These are phyloP conservation scores for Capronia epimyces DNA, from an alignment of 2,329 filamentous ascomycete species.

Conservation along the genomic window DNA sequence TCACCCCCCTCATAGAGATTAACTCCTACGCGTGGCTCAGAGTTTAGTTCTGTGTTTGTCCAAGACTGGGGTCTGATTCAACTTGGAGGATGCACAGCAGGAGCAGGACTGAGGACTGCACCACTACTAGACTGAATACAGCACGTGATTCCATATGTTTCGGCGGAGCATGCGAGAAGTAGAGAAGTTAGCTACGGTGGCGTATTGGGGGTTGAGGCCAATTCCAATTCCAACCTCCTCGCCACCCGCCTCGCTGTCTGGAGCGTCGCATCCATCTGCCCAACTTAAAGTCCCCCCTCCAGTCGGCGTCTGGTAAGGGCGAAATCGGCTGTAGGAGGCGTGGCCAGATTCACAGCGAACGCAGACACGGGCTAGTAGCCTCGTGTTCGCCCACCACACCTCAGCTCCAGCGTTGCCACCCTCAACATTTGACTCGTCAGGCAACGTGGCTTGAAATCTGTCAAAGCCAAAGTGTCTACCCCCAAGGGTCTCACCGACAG, in stretches of 20 bases:
- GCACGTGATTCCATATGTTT: background rate
- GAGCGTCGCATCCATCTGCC: no score
- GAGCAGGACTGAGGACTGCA: no score
- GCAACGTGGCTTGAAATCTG: slow-evolving; percentile 18
- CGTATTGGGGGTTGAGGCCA: background rate
- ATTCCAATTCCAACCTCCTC: background rate
- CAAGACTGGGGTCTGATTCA: no score
- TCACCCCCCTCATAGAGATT: no score
- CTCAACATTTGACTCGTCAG: slow-evolving; percentile 16
- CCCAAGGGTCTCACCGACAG: slow-evolving; percentile 2
- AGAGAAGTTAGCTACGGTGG: background rate
- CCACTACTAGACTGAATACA: no score
- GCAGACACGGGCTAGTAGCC: slow-evolving; percentile 8
- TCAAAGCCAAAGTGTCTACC: slow-evolving; percentile 3
- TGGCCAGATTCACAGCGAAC: slow-evolving; percentile 6
- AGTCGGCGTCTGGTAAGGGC: no score
- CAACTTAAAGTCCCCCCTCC: no score
- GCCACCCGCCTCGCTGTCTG: no score
- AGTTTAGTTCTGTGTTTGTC: no score
- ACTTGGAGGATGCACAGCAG: no score
- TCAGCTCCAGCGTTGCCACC: slow-evolving; percentile 11
- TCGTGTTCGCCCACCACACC: slow-evolving; percentile 10
- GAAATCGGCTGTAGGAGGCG: no score
- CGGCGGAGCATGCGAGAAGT: background rate
- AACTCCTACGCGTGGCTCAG: no score